phyloP scores from a whole-genome alignment of 495 filamentous ascomycete species.

The Rusavskia elegans region DNA sequence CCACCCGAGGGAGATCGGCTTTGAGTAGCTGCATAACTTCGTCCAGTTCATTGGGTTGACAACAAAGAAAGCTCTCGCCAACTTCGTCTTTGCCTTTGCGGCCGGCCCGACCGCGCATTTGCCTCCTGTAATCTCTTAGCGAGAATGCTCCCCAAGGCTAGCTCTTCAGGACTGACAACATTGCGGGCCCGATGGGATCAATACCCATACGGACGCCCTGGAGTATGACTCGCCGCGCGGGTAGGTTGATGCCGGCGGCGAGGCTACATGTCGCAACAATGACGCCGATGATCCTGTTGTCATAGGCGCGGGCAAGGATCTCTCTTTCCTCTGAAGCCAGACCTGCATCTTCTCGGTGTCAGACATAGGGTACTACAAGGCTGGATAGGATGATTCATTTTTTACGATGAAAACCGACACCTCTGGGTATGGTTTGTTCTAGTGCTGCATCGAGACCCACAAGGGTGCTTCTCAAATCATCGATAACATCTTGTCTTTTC shows the following conservation, averaged over 20 bases:
- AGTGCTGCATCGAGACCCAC: conserved; percentile 54
- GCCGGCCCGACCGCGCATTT: conserved; percentile 74
- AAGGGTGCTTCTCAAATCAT: conserved; percentile 47
- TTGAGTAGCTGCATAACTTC: conserved; percentile 53
- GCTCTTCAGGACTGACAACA: conserved; percentile 39
- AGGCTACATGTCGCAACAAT: conserved; percentile 72
- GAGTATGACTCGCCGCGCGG: conserved; percentile 62
- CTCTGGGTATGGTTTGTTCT: conserved; percentile 44
- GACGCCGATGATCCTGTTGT: conserved; percentile 50
- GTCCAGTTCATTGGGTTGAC: conserved; percentile 51
- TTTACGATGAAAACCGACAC: conserved; percentile 65
- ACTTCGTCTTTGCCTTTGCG: conserved; percentile 70
- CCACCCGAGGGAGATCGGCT: conserved; percentile 54
- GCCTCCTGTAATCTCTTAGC: conserved; percentile 32
- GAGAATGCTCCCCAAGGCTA: neutral
- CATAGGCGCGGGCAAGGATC: conserved; percentile 56
- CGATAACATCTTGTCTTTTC: conserved; percentile 48
- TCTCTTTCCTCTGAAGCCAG: conserved; percentile 71
- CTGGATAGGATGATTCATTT: neutral
- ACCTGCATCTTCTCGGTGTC: conserved; percentile 39
- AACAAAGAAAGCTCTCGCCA: conserved; percentile 70
- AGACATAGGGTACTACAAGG: neutral
- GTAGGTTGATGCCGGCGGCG: conserved; percentile 71
- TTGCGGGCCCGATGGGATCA: conserved; percentile 59
- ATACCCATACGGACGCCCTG: conserved; percentile 67